A percentile compares a stretch with the other conserved stretches of the same genome.
Conservation (phyloP, 108 stramenopile species). For the Phaeodactylum tricornutum region DNA sequence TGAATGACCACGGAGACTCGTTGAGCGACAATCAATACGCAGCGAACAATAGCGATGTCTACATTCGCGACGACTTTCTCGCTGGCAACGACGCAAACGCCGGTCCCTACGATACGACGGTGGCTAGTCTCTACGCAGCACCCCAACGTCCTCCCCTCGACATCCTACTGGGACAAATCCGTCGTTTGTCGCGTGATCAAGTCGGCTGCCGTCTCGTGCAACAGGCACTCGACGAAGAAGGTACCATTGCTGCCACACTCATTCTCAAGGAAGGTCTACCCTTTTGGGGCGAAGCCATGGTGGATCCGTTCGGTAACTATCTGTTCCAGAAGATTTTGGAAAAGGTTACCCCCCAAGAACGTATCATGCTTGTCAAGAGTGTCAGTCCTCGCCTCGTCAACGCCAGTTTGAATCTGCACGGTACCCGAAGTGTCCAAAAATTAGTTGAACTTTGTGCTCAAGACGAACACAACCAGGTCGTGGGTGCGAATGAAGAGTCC, state of each 20-base stretch:
- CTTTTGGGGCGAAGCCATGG: constrained; percentile 93
- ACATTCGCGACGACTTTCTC: background rate
- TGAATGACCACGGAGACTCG: background rate
- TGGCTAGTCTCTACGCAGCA: constrained; percentile 52
- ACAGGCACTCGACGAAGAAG: constrained; percentile 92
- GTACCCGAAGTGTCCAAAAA: constrained; percentile 95
- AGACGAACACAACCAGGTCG: constrained; percentile 36
- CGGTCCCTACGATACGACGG: constrained; percentile 11
- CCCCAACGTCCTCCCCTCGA: constrained; percentile 75
- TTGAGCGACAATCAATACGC: background rate
- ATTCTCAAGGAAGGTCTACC: constrained; percentile 91
- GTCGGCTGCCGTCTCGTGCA: constrained; percentile 94
- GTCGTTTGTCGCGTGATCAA: constrained; percentile 85
- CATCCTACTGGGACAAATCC: constrained; percentile 70
- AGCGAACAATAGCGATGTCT: background rate
- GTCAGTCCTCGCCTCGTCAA: constrained; percentile 84
- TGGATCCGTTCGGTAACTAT: constrained; percentile 97
- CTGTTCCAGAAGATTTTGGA: constrained; percentile 97
- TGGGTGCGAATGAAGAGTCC: constrained; percentile 24
- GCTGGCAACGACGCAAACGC: background rate
- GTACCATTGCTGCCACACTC: constrained; percentile 76
- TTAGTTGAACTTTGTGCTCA: constrained; percentile 89
- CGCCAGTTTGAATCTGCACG: constrained; percentile 93
- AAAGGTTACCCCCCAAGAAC: constrained; percentile 76
- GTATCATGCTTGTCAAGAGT: constrained; percentile 73